phyloP scores from a whole-genome alignment of 176 grass and related monocot genomes.

The Zea luxurians region DNA sequence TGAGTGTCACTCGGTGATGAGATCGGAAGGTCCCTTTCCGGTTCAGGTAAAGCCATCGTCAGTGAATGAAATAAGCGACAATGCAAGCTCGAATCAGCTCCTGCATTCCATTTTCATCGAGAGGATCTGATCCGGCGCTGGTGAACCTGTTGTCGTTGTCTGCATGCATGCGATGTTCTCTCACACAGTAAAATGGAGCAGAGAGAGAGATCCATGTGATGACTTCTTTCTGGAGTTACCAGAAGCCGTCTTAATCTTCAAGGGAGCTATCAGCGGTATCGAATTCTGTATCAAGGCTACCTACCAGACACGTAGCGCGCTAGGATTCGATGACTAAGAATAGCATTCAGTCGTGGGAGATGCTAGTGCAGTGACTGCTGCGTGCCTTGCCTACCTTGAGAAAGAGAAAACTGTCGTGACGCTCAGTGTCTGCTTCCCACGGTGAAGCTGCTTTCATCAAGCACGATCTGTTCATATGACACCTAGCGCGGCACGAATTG shows the following conservation, averaged over 20 bases:
- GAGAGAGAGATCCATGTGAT: background rate
- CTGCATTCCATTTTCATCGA: constrained; percentile 4
- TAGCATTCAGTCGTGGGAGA: background rate
- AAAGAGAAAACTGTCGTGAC: background rate
- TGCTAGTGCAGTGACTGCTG: constrained; percentile 9
- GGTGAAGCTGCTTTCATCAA: constrained; percentile 16
- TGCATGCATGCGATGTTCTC: background rate
- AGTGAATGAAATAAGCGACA: constrained; percentile 14
- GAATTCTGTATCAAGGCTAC: constrained; percentile 6
- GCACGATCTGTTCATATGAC: constrained; percentile 6
- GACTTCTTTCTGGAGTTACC: background rate
- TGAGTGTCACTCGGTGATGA: background rate
- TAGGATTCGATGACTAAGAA: background rate
- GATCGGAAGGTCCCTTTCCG: constrained; percentile 35
- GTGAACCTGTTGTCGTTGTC: background rate
- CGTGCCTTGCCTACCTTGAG: constrained; percentile 33
- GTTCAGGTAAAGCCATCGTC: constrained; percentile 21
- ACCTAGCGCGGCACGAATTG: constrained; percentile 22
- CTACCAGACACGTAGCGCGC: constrained; percentile 2
- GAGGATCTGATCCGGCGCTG: constrained; percentile 14
- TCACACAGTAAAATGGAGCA: background rate
- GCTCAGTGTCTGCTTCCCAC: constrained; percentile 28
- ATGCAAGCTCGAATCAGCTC: background rate
- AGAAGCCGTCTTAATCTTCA: no score
- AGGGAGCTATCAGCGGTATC: background rate